Evolutionary conservation across 2,329 filamentous ascomycete species (phyloP).

Genomic region (Penicillium sp.): DNA sequence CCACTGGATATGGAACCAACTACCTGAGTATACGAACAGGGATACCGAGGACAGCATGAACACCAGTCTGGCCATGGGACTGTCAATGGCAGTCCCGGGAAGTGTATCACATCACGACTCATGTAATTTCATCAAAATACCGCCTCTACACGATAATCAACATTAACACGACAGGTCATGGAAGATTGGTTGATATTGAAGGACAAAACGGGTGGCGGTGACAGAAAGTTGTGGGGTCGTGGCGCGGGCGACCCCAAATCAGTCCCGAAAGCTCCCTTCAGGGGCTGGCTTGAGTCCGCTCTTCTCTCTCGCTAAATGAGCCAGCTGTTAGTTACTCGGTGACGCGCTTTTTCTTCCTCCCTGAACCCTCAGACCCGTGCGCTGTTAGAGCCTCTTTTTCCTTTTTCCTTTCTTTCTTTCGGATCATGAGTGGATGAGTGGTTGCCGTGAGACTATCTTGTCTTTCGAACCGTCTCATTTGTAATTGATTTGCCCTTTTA

Average conservation of each 20-base stretch:
- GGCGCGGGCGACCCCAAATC: conserved; percentile 25
- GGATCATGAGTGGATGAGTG: conserved; percentile 29
- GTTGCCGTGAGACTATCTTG: conserved; percentile 24
- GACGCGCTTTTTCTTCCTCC: conserved; percentile 13
- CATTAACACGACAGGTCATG: too few relatives aligned
- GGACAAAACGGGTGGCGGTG: conserved; percentile 20
- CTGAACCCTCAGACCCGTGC: conserved; percentile 3
- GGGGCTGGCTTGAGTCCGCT: conserved; percentile 14
- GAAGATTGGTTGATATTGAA: background rate
- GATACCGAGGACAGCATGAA: too few relatives aligned
- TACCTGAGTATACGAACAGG: too few relatives aligned
- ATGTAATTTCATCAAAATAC: too few relatives aligned
- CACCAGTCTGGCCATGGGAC: too few relatives aligned
- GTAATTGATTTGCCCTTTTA: conserved; percentile 19
- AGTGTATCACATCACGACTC: too few relatives aligned
- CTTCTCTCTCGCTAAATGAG: conserved; percentile 27
- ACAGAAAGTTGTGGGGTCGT: conserved; percentile 27
- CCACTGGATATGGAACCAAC: too few relatives aligned
- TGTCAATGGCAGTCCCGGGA: too few relatives aligned
- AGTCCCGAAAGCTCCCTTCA: conserved; percentile 28
- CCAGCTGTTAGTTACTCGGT: conserved; percentile 23
- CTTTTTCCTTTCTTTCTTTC: conserved; percentile 23
- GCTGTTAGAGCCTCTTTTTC: conserved; percentile 7
- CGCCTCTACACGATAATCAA: background rate
- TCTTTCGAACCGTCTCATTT: conserved; percentile 24